Conservation (phyloP, 257 asterid species). For the Ocimum tenuiflorum region DNA sequence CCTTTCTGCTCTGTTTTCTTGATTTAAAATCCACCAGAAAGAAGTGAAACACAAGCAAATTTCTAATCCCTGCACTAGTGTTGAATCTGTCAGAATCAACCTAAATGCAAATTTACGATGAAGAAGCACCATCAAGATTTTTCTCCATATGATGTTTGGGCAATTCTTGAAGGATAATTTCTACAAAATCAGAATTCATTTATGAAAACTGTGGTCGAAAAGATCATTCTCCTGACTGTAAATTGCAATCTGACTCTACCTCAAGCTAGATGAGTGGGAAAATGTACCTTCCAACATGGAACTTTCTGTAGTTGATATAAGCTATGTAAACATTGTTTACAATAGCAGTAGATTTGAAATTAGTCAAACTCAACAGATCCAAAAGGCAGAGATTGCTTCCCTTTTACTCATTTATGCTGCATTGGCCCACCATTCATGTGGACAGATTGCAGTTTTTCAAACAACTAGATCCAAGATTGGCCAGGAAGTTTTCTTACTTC, state of each 20-base stretch:
- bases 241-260: background rate
- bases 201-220: background rate
- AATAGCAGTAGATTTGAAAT: background rate
- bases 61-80: background rate
- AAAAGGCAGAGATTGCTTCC: slow-evolving; percentile 2
- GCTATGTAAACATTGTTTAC: background rate
- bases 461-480: slow-evolving; percentile 53
- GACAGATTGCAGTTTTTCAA: background rate
- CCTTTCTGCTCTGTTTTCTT: background rate
- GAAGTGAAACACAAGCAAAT: slow-evolving; percentile 34
- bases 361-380: background rate
- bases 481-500: slow-evolving; percentile 46
- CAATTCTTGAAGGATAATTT: slow-evolving; percentile 5
- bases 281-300: background rate
- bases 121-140: background rate
- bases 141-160: background rate
- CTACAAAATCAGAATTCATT: slow-evolving; percentile 1
- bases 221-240: background rate
- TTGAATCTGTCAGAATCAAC: no score
- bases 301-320: background rate
- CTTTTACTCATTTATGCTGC: background rate
- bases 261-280: background rate
- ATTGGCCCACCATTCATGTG: background rate
- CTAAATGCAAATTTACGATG: no score
- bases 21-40: slow-evolving; percentile 29